Evolutionary conservation across 331 rosid genomes (phyloP).

Genomic region (Quercus tomentella): DNA sequence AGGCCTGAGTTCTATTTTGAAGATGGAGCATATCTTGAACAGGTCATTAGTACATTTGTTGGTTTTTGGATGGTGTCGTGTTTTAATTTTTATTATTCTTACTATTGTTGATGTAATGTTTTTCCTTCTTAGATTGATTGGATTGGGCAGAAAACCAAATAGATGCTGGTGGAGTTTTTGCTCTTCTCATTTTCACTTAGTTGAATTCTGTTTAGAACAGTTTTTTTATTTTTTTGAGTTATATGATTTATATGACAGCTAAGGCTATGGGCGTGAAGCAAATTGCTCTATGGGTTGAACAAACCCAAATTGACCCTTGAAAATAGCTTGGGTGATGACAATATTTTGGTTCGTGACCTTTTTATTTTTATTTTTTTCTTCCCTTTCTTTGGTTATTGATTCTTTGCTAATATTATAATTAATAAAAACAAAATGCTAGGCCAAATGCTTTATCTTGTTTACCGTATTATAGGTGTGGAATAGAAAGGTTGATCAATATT

Average conservation of each 20-base stretch:
- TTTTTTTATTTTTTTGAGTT: conserved; percentile 2
- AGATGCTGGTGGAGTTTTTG: conserved; percentile 57
- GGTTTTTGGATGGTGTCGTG: neutral
- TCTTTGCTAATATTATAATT: neutral
- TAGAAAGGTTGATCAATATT: conserved; percentile 81
- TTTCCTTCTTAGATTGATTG: conserved; percentile 72
- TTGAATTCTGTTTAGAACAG: neutral
- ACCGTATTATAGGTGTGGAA: conserved; percentile 41
- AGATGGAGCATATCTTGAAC: neutral
- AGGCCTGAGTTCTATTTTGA: conserved; percentile 74
- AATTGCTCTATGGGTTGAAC: conserved; percentile 92
- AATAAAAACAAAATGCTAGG: conserved; percentile 15
- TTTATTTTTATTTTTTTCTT: neutral
- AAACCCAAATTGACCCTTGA: conserved; percentile 56
- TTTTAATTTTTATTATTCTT: neutral
- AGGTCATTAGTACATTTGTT: neutral
- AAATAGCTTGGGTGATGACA: conserved; percentile 72
- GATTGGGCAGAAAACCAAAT: conserved; percentile 93
- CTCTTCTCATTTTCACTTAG: conserved; percentile 1
- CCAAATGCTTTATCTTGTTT: no score
- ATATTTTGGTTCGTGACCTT: conserved; percentile 63
- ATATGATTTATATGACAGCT: conserved; percentile 40
- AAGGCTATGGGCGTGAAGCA: conserved; percentile 89
- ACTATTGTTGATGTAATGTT: conserved; percentile 7
- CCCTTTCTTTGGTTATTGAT: neutral